Evolutionary conservation across 192 early-diverging fungal genomes (phyloP).

Genomic region (Backusella tuberculispora): DNA sequence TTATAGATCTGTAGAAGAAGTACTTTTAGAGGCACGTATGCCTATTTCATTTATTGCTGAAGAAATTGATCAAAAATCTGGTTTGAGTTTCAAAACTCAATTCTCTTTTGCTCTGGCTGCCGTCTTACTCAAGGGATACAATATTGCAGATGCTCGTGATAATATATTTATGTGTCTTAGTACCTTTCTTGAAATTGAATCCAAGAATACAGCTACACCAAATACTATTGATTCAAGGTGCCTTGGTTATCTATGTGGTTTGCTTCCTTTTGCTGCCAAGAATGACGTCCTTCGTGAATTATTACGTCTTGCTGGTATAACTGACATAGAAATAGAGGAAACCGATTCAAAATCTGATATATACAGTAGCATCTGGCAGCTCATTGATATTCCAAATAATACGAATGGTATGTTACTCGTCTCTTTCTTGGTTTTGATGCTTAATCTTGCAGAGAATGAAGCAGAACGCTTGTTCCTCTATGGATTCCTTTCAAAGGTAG

Average conservation of each 20-base stretch:
- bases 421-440: conserved; percentile 66
- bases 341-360: neutral
- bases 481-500: conserved; percentile 74
- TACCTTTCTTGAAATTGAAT: conserved; percentile 70
- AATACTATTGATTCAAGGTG: conserved; percentile 44
- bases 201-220: conserved; percentile 42
- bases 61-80: conserved; percentile 70
- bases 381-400: conserved; percentile 62
- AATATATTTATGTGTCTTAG: conserved; percentile 66
- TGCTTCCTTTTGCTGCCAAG: conserved; percentile 72
- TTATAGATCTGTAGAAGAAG: conserved; percentile 51
- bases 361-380: conserved; percentile 62
- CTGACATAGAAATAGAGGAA: conserved; percentile 46
- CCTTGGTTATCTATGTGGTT: conserved; percentile 76
- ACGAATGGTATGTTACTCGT: conserved; percentile 62
- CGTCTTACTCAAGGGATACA: conserved; percentile 82
- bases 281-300: conserved; percentile 63
- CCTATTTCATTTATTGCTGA: conserved; percentile 70
- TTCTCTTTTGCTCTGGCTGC: conserved; percentile 84
- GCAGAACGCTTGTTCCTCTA: conserved; percentile 73
- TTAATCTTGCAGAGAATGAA: conserved; percentile 72
- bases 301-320: conserved; percentile 51
- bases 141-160: conserved; percentile 70
- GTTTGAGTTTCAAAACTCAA: conserved; percentile 80
- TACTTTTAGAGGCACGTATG: conserved; percentile 68